Conservation (phyloP, 2,329 filamentous ascomycete genomes). For the Talaromyces sp. region DNA sequence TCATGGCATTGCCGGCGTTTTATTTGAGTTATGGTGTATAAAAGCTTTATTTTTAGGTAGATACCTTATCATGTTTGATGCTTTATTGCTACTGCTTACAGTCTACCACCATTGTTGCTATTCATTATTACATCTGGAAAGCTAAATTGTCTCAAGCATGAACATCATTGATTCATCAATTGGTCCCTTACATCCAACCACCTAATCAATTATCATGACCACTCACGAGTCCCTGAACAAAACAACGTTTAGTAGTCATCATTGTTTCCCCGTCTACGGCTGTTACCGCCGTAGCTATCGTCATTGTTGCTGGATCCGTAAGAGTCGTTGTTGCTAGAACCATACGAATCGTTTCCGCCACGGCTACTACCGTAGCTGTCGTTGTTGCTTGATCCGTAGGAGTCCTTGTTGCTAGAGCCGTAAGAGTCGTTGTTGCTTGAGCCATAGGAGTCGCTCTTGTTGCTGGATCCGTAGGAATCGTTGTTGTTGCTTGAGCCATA, state of each 20-base stretch:
- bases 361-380: not conserved
- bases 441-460: not conserved
- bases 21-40: conserved; percentile 8
- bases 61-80: conserved; percentile 13
- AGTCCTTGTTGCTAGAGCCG: conserved; percentile 1
- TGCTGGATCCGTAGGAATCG: not conserved
- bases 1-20: conserved; percentile 16
- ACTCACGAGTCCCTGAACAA: not conserved
- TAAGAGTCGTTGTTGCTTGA: not conserved
- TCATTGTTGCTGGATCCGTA: conserved; percentile 7
- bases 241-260: not conserved
- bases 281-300: conserved; percentile 1
- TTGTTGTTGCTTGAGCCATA: conserved; percentile 1
- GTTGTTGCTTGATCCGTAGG: conserved; percentile 5
- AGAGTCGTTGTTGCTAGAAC: not conserved
- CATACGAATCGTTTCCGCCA: not conserved
- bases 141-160: not conserved
- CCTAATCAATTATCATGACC: not conserved
- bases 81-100: not conserved
- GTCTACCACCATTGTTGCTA: not conserved
- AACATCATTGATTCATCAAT: not conserved
- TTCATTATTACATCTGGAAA: not conserved
- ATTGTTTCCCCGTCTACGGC: not conserved
- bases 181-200: not conserved
- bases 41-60: conserved; percentile 10